Percentiles rank a stretch among this genome's conserved stretches.
Conservation (phyloP, 169 alveolate genomes). For the Plasmodium berghei region DNA sequence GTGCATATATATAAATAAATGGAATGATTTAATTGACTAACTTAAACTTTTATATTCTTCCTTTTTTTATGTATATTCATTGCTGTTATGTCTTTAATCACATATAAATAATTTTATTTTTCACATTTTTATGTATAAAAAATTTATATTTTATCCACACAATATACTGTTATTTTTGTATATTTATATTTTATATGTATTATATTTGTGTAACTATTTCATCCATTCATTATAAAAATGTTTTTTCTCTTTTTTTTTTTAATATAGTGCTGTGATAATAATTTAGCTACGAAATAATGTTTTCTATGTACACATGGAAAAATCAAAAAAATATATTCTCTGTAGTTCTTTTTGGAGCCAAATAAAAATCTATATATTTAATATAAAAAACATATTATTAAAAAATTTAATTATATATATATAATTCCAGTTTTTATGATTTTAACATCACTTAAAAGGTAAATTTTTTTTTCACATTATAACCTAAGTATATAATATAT, state of each 20-base stretch:
- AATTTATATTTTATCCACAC: not conserved
- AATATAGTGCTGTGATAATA: not conserved
- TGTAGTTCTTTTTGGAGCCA: not conserved
- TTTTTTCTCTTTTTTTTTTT: constrained; percentile 9
- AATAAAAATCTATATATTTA: not conserved
- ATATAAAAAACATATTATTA: not conserved
- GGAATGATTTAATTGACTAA: not conserved
- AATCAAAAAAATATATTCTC: not conserved
- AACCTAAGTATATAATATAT: not conserved
- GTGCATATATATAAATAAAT: not conserved
- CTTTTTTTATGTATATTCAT: not conserved
- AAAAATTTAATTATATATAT: not conserved
- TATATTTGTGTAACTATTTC: too few relatives aligned
- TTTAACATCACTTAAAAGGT: not conserved
- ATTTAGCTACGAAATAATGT: not conserved
- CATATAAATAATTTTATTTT: not conserved
- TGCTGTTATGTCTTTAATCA: not conserved
- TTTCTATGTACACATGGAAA: not conserved
- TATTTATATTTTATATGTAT: constrained; percentile 4
- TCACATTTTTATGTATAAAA: not conserved
- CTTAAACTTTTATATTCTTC: not conserved
- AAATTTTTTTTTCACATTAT: not conserved
- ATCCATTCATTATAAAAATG: not conserved
- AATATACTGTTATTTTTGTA: not conserved
- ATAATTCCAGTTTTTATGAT: not conserved